phyloP scores from a whole-genome alignment of 2,329 filamentous ascomycete species.

The Tolypocladium capitatum region DNA sequence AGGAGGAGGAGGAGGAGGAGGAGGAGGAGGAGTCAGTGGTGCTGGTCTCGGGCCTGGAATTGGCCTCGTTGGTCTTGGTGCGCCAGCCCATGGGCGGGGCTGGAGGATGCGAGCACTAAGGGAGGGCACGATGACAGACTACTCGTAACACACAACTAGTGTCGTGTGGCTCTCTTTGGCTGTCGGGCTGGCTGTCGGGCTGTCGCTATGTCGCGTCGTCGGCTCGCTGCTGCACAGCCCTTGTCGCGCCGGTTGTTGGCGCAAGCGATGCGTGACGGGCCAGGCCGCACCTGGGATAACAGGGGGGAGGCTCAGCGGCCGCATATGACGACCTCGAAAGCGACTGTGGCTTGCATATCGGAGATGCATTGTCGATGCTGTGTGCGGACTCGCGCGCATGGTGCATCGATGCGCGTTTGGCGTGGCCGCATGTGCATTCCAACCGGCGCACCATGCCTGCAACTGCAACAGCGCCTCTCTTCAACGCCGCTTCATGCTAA shows the following conservation, averaged over 20 bases:
- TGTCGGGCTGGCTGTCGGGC: too few species aligned
- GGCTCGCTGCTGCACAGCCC: too few species aligned
- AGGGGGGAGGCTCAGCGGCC: too few species aligned
- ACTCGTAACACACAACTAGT: too few species aligned
- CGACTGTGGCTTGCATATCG: background rate
- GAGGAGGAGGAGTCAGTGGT: too few species aligned
- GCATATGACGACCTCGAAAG: background rate
- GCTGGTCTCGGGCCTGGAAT: slow-evolving; percentile 8
- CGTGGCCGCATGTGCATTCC: background rate
- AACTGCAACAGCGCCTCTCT: too few species aligned
- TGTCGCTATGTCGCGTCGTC: too few species aligned
- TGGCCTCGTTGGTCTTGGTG: slow-evolving; percentile 9
- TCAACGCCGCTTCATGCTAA: too few species aligned
- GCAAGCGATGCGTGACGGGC: background rate
- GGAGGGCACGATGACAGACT: too few species aligned
- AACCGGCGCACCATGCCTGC: background rate
- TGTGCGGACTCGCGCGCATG: background rate
- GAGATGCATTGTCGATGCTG: background rate
- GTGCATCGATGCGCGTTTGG: background rate
- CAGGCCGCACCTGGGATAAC: background rate
- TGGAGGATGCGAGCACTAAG: background rate
- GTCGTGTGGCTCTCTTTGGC: too few species aligned
- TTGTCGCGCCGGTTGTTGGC: background rate
- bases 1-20: too few species aligned
- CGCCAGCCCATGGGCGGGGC: slow-evolving; percentile 16